Base-by-base conservation (phyloP, 2,329 filamentous ascomycete genomes). In the Ophiostoma sp. region DNA sequence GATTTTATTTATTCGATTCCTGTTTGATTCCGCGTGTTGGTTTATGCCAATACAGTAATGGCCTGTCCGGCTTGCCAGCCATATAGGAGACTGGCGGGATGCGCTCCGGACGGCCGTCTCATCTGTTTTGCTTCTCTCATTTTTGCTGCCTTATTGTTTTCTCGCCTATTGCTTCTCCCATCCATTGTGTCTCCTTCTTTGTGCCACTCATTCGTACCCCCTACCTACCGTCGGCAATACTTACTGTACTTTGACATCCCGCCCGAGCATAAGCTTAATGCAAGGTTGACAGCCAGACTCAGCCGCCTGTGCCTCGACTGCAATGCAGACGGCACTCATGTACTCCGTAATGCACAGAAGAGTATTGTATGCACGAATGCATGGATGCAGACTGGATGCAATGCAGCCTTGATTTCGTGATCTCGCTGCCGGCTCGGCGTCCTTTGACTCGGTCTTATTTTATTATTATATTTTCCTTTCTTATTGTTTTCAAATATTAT, bases 401-500 rank as follows among this genome's bases (percentile, higher is more conserved):
- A 62, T 62, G 57, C 57, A 62, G 57, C 57, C 57, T 62, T 62
- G 27, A 62, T 62, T 62, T 62, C 57, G 57, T 62, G 27, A 62
- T 62, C 57, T 27, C 57, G 57, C 15, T 62, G 57, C 57, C 57
- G 57, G 57, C 57, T 62, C 57, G 57, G 57, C 27, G 57, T 31
- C 54, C 13, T 60, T 60, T 17, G 54, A 57, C 54, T 60, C 27
- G 54, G 54, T 60, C 54, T 60, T 60, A 60, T 33, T 27, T n/a
- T 57, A n/a, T 57, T 13, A 27, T 10, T 2, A 6, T n/a, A 27
- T 4, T 23, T 57, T 27, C 13, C 2, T 57, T 57, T 57, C 23
- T 17, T 23, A n/a, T n/a, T n/a, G n/a, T n/a, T n/a, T 36, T 39
- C 36, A n/a, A n/a, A n/a, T n/a, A n/a, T n/a, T 48, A 15, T 1